These are phyloP conservation scores for Claviceps sp. DNA, from an alignment of 2,329 filamentous ascomycete species.

Conservation along the genomic window DNA sequence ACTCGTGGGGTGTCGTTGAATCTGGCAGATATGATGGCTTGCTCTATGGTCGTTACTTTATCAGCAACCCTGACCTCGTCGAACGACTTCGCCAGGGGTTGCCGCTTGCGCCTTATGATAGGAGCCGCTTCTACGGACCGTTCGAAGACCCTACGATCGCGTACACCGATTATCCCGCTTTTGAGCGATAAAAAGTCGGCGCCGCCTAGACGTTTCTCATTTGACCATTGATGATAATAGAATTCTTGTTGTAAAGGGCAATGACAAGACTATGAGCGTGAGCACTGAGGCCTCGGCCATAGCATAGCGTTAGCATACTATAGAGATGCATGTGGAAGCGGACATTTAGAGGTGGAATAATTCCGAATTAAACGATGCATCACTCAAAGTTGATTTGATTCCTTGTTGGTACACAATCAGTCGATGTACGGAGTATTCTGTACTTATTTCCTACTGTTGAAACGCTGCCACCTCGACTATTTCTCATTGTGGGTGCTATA, in stretches of 20 bases:
- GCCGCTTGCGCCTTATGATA: conserved; percentile 28
- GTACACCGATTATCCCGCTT: conserved; percentile 22
- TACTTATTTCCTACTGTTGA: too few relatives aligned
- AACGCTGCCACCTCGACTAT: too few relatives aligned
- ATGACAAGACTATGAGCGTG: neutral
- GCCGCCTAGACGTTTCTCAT: neutral
- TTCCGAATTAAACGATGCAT: too few relatives aligned
- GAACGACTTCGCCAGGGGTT: conserved; percentile 26
- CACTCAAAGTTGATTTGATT: too few relatives aligned
- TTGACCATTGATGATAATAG: neutral
- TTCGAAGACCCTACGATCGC: conserved; percentile 20
- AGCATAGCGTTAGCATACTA: neutral
- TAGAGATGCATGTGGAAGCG: too few relatives aligned
- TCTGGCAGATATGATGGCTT: conserved; percentile 33
- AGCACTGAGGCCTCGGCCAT: neutral
- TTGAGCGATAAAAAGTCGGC: conserved; percentile 2
- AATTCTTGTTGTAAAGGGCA: neutral
- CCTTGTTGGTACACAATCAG: too few relatives aligned
- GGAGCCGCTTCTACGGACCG: conserved; percentile 29
- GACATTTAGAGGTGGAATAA: too few relatives aligned
- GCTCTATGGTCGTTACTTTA: conserved; percentile 32
- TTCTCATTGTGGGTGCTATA: too few relatives aligned
- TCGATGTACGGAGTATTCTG: too few relatives aligned
- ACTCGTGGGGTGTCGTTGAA: conserved; percentile 30
- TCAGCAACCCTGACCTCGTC: conserved; percentile 35